Evolutionary conservation across 768 basidiomycete genomes (phyloP).

Genomic region (Auricularia cornea): DNA sequence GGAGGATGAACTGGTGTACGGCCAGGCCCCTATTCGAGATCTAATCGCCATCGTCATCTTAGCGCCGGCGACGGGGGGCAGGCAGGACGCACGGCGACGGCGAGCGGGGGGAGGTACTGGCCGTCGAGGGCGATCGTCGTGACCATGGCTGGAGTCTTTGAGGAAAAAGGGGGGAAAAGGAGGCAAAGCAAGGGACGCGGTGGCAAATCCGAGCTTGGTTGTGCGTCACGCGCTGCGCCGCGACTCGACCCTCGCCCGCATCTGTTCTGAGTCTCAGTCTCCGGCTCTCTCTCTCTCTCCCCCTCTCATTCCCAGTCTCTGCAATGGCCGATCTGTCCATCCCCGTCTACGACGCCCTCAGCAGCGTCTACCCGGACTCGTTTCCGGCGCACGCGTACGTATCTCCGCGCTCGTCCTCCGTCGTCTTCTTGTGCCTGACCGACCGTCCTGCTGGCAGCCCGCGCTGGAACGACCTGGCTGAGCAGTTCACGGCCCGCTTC

Average conservation of each 20-base stretch:
- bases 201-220: not conserved
- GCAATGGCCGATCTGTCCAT: constrained; percentile 33
- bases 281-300: not conserved
- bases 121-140: not conserved
- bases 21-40: constrained; percentile 61
- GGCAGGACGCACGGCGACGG: not conserved
- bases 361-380: constrained; percentile 45
- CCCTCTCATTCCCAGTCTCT: not conserved
- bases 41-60: constrained; percentile 23
- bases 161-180: not conserved
- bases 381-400: constrained; percentile 45
- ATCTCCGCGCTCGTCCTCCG: not conserved
- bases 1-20: constrained; percentile 57
- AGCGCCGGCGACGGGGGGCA: not conserved
- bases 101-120: not conserved
- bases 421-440: not conserved
- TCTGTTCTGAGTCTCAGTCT: not conserved
- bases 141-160: not conserved
- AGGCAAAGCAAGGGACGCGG: not conserved
- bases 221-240: too few species aligned
- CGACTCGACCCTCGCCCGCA: too few species aligned
- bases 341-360: constrained; percentile 51
- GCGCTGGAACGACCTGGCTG: constrained; percentile 54
- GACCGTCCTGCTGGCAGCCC: constrained; percentile 18
- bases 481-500: constrained; percentile 55